Conservation (phyloP, 352 stramenopile genomes). For the Pelagophyceae sp. region DNA sequence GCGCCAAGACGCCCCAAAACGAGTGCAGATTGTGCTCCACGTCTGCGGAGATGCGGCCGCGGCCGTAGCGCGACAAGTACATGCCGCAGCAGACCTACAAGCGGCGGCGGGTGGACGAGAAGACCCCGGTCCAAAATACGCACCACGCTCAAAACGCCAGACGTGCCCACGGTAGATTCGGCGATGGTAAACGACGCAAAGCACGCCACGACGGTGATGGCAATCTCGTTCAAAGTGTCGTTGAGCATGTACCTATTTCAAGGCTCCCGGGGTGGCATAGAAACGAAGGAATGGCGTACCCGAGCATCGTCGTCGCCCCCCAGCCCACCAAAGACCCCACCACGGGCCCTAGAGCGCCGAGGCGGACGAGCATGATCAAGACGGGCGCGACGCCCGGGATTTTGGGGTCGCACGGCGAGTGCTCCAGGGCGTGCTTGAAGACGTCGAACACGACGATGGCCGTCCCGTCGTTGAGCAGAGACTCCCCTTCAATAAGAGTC, state of each 20-base stretch:
- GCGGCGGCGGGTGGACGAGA: no score
- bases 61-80: background rate
- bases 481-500: conserved; percentile 58
- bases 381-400: conserved; percentile 8
- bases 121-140: no score
- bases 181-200: conserved; percentile 42
- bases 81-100: background rate
- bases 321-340: conserved; percentile 53
- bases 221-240: conserved; percentile 45
- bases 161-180: conserved; percentile 31
- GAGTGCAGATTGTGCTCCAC: background rate
- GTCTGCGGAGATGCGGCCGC: background rate
- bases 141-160: conserved; percentile 28
- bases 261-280: no score
- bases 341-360: conserved; percentile 45
- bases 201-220: conserved; percentile 39
- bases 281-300: no score
- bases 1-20: conserved; percentile 24
- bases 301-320: conserved; percentile 35
- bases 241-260: conserved; percentile 45
- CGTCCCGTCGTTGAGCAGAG: conserved; percentile 63
- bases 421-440: conserved; percentile 23
- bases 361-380: conserved; percentile 47
- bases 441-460: conserved; percentile 72
- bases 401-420: background rate